Conservation (phyloP, 768 basidiomycete genomes). For the Boletus rubropictus region DNA sequence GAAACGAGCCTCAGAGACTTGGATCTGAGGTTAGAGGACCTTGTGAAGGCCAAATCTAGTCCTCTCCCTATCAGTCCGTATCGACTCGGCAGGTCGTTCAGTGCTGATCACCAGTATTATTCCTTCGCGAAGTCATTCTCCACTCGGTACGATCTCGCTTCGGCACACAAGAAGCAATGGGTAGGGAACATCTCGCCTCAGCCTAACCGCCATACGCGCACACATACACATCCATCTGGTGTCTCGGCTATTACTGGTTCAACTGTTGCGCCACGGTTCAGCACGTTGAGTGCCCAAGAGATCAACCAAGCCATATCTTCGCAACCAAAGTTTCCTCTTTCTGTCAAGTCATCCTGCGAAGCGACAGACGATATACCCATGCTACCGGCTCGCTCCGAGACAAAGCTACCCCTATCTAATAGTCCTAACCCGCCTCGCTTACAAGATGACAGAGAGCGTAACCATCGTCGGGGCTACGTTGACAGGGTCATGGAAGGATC, state of each 20-base stretch:
- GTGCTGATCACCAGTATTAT: slow-evolving; percentile 19
- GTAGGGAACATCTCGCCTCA: slow-evolving; percentile 4
- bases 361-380: slow-evolving; percentile 6
- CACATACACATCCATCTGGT: slow-evolving; percentile 44
- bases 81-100: slow-evolving; percentile 25
- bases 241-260: slow-evolving; percentile 32
- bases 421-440: slow-evolving; percentile 10
- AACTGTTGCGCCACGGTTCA: slow-evolving; percentile 39
- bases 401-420: not conserved
- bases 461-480: slow-evolving; percentile 57
- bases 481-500: slow-evolving; percentile 34
- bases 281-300: slow-evolving; percentile 1
- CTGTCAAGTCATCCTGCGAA: slow-evolving; percentile 24
- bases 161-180: slow-evolving; percentile 42
- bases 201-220: slow-evolving; percentile 32
- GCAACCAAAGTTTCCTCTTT: not conserved
- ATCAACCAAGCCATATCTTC: not conserved
- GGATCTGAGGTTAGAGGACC: slow-evolving; percentile 59
- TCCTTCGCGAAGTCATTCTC: slow-evolving; percentile 38
- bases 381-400: slow-evolving; percentile 7
- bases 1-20: slow-evolving; percentile 54
- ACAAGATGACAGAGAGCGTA: slow-evolving; percentile 28
- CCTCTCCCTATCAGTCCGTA: slow-evolving; percentile 9
- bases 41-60: slow-evolving; percentile 37
- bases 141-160: slow-evolving; percentile 53